A percentile compares a stretch with the other conserved stretches of the same genome.
Conservation (phyloP, 371 early-diverging fungal species). For the Fennellomyces sp. region DNA sequence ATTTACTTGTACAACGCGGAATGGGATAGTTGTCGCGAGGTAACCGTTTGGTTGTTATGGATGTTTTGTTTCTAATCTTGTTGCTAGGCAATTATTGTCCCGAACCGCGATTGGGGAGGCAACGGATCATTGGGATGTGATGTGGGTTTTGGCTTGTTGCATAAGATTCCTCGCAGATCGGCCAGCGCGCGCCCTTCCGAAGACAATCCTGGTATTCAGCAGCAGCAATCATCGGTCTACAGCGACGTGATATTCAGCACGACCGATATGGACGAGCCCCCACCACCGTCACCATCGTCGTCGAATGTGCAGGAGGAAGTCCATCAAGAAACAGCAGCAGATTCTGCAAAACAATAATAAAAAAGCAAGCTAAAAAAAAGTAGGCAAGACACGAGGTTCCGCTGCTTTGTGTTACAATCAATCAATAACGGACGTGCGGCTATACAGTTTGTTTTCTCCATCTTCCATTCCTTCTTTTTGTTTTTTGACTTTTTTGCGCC, state of each 20-base stretch:
- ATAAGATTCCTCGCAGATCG: slow-evolving; percentile 19
- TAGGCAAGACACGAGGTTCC: not conserved
- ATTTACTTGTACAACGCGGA: slow-evolving; percentile 68
- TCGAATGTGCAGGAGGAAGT: not conserved
- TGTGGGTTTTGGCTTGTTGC: slow-evolving; percentile 56
- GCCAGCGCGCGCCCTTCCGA: slow-evolving; percentile 5
- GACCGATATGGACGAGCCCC: slow-evolving; percentile 5
- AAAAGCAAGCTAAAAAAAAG: not conserved
- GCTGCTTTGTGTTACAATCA: not conserved
- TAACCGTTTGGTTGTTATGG: too few species aligned
- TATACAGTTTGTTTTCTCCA: too few species aligned
- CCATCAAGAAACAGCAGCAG: not conserved
- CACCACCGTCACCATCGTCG: not conserved
- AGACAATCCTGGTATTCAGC: slow-evolving; percentile 5
- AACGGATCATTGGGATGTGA: slow-evolving; percentile 71
- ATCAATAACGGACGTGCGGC: not conserved
- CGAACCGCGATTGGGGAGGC: slow-evolving; percentile 76
- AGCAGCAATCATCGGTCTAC: slow-evolving; percentile 8
- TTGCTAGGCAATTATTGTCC: slow-evolving; percentile 61
- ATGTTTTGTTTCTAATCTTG: not conserved
- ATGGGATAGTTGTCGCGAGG: slow-evolving; percentile 69
- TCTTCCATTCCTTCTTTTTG: not conserved
- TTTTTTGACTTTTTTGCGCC: not conserved
- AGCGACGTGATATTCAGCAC: slow-evolving; percentile 19
- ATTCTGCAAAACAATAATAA: not conserved